Evolutionary conservation across 83 land plant genomes (phyloP).

Genomic region (Picea abies): DNA sequence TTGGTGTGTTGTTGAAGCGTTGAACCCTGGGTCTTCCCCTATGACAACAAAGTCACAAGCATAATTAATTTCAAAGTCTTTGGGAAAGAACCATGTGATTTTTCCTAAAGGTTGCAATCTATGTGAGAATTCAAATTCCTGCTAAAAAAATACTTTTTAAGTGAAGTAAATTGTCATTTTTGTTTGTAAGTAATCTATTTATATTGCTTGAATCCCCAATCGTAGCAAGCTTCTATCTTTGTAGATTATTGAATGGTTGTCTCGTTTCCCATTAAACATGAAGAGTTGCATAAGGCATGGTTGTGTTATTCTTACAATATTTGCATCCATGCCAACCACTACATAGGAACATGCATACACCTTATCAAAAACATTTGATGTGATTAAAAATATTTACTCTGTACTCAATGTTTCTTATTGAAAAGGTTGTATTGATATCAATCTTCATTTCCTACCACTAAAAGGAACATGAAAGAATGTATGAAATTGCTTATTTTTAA

Average conservation of each 20-base stretch:
- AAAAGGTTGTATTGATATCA: not conserved
- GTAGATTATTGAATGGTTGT: slow-evolving; percentile 77
- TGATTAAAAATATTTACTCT: not conserved
- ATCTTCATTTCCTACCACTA: slow-evolving; percentile 1
- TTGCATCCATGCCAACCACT: slow-evolving; percentile 42
- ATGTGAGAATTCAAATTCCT: slow-evolving; percentile 13
- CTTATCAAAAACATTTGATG: not conserved
- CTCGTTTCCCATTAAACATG: slow-evolving; percentile 60
- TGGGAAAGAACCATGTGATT: slow-evolving; percentile 63
- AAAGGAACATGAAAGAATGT: slow-evolving; percentile 11
- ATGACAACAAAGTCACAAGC: slow-evolving; percentile 45
- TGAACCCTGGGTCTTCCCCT: too few species aligned
- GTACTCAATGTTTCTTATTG: not conserved
- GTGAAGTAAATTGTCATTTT: not conserved
- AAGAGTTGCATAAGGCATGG: slow-evolving; percentile 85
- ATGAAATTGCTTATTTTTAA: slow-evolving; percentile 13
- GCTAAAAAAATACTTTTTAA: not conserved
- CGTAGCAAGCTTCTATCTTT: not conserved
- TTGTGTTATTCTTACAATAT: slow-evolving; percentile 67
- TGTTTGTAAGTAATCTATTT: not conserved
- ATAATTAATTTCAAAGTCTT: slow-evolving; percentile 68
- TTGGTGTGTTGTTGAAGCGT: too few species aligned
- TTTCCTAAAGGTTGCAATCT: slow-evolving; percentile 8
- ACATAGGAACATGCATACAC: slow-evolving; percentile 61
- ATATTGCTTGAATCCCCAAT: too few species aligned